A percentile compares a stretch with the other conserved stretches of the same genome.
Evolutionary conservation across 2,329 filamentous ascomycete species (phyloP).

Genomic region (Diaporthe capsici): DNA sequence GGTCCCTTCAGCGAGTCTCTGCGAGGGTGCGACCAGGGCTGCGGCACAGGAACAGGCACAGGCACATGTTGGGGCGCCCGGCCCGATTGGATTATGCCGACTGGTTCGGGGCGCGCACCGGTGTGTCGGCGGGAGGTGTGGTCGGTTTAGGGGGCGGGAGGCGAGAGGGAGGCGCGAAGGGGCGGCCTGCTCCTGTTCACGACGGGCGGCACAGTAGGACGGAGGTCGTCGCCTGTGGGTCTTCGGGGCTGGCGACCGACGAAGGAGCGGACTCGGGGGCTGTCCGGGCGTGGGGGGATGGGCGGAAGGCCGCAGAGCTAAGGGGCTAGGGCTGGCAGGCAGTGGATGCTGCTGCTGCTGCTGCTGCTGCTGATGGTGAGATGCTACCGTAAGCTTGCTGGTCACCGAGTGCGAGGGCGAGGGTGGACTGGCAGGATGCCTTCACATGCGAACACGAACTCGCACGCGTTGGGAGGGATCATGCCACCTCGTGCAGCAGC

Average conservation of each 20-base stretch:
- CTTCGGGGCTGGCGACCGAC: conserved; percentile 37
- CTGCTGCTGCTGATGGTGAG: conserved; percentile 33
- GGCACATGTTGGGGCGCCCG: conserved; percentile 32
- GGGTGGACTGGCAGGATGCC: conserved; percentile 26
- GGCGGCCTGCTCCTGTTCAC: conserved; percentile 45
- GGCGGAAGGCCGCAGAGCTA: conserved; percentile 37
- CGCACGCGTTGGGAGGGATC: conserved; percentile 25
- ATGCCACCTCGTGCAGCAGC: conserved; percentile 19
- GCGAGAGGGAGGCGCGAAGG: conserved; percentile 52
- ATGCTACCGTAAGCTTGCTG: conserved; percentile 40
- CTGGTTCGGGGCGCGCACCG: conserved; percentile 49
- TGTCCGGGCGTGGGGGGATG: conserved; percentile 36
- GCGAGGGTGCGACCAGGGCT: conserved; percentile 61
- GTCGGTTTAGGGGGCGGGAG: conserved; percentile 67
- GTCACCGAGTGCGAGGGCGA: conserved; percentile 2
- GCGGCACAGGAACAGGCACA: conserved; percentile 46
- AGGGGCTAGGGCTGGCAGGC: conserved; percentile 24
- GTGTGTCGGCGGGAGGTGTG: conserved; percentile 66
- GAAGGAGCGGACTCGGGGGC: conserved; percentile 37
- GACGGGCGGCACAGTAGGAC: conserved; percentile 44
- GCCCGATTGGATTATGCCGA: conserved; percentile 22
- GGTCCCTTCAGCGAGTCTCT: conserved; percentile 63
- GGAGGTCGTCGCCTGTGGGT: conserved; percentile 35
- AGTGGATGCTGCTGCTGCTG: conserved; percentile 30
- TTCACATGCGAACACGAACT: conserved; percentile 23